Percentiles rank a stretch among this genome's conserved stretches.
Evolutionary conservation across 495 filamentous ascomycete species (phyloP).

Genomic region (Penicillium longicatenatum): DNA sequence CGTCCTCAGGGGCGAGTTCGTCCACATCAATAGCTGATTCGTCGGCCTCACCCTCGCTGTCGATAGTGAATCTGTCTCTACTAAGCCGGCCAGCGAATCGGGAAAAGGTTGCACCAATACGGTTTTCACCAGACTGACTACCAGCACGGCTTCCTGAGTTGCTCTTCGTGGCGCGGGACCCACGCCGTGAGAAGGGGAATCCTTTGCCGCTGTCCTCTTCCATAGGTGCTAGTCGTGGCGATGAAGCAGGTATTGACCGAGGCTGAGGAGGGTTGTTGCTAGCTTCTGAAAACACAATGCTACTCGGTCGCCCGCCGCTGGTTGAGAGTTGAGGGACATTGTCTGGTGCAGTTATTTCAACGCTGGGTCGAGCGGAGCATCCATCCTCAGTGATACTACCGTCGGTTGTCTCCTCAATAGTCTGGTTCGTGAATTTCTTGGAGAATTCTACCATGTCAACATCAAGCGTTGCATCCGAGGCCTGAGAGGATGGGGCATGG

Average conservation of each 20-base stretch:
- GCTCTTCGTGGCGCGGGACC: constrained; percentile 56
- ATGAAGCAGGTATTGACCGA: constrained; percentile 50
- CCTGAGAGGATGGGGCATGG: constrained; percentile 58
- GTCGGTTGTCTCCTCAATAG: constrained; percentile 16
- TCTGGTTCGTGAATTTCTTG: constrained; percentile 19
- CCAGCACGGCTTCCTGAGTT: constrained; percentile 64
- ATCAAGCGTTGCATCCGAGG: constrained; percentile 43
- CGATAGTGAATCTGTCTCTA: constrained; percentile 41
- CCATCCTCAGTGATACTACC: constrained; percentile 27
- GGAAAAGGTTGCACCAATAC: constrained; percentile 67
- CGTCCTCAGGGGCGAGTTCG: constrained; percentile 23
- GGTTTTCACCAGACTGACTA: constrained; percentile 67
- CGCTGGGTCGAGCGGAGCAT: constrained; percentile 39
- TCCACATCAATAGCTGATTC: constrained; percentile 35
- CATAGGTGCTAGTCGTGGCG: constrained; percentile 45
- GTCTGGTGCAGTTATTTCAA: constrained; percentile 43
- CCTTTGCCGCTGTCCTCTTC: constrained; percentile 53
- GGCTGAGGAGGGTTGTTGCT: constrained; percentile 36
- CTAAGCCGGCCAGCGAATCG: constrained; percentile 59
- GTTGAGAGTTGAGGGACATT: constrained; percentile 7
- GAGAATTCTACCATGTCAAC: constrained; percentile 26
- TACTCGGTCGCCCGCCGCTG: constrained; percentile 21
- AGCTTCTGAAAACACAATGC: constrained; percentile 35
- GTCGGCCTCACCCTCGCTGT: constrained; percentile 36
- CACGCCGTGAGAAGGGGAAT: constrained; percentile 57